Conservation (phyloP, 192 early-diverging fungal species). For the Gonapodya sp. region DNA sequence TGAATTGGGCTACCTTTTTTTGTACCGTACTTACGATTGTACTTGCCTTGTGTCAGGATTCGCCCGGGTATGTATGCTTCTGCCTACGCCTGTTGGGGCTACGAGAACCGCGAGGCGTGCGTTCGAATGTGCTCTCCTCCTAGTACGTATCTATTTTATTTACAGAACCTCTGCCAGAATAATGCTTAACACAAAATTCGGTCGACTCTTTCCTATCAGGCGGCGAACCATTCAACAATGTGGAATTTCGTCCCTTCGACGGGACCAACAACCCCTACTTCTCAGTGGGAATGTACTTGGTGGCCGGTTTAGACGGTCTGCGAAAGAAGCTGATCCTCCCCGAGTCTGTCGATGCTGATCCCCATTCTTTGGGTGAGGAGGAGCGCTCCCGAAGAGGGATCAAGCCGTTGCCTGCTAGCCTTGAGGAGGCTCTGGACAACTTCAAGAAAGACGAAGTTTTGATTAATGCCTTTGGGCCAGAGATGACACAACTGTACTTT, state of each 20-base stretch:
- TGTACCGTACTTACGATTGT: neutral
- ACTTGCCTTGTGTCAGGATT: neutral
- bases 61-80: slow-evolving; percentile 6
- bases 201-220: neutral
- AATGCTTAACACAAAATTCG: neutral
- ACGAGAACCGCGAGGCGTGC: slow-evolving; percentile 10
- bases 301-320: neutral
- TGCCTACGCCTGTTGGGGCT: neutral
- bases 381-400: neutral
- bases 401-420: neutral
- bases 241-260: neutral
- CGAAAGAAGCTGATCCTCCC: neutral
- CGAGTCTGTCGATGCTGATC: neutral
- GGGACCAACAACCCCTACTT: slow-evolving; percentile 1
- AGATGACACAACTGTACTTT: neutral
- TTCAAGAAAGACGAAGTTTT: neutral
- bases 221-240: neutral
- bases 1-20: neutral
- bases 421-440: neutral
- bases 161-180: neutral
- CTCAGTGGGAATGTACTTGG: neutral
- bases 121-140: neutral
- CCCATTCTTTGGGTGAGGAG: neutral
- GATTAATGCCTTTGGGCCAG: neutral
- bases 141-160: neutral